Evolutionary conservation across 1,139 yeast species (phyloP), one percentile per base, ranked within the genome.

Genomic region (Ogataea hybrid): DNA sequence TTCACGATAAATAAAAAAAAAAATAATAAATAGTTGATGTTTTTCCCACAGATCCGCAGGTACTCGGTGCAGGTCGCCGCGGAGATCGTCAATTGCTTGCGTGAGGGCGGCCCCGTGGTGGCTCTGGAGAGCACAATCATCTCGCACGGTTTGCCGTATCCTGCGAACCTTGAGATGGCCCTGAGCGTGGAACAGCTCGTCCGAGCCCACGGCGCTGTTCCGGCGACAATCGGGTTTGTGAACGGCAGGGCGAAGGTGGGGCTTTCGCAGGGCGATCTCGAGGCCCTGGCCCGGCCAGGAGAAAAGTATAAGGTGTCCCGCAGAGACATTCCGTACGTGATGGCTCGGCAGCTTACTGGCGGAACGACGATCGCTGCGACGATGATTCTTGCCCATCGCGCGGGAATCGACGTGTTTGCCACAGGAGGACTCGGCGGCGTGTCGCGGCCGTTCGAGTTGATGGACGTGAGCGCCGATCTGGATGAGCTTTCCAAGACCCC

Each of bases 341-440:
- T 87, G 78, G 78, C 90, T 20, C 67, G 71, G 32, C 65, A 68
- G 32, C 62, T 79, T 25, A 70, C 76, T 42, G 97, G 97, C 4
- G 96, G 96, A 2, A 89, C 97, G 2, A 88, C 97, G 0, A 86
- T 88, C 48, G 88, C 96, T 1, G 83, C 86, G 39, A 88, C 96
- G 0, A 86, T 88, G 95, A 84, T 88, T 12, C 63, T 89, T 12
- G 82, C 96, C 0, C 71, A 81, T 41, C 58, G 67, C 57, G 90
- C 90, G 0, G 94, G 95, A 0, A 85, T 88, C 53, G 74, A 77
- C 51, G 89, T 89, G 16, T 89, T 88, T 70, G 95, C 95, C 1
- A 89, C 96, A 2, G 97, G 97, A 29, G 97, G 97, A 1, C 70
- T 88, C 21, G 96, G 97, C 7, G 97, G 97, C 14, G 96, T 87